Conservation (phyloP, 2,329 filamentous ascomycete genomes). For the Cordyceps farinosa region DNA sequence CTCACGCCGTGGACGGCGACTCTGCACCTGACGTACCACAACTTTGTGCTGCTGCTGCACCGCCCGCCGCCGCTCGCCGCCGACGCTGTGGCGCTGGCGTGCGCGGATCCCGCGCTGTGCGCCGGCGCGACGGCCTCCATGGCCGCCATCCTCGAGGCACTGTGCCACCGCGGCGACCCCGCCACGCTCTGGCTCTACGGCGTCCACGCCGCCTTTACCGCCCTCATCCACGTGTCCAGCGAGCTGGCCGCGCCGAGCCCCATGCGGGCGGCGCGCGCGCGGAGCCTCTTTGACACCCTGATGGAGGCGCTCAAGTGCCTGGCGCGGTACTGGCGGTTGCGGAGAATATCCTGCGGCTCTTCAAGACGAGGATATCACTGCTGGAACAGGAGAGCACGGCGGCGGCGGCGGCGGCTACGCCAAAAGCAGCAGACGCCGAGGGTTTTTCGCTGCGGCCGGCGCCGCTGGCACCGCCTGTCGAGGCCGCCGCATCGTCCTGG, state of each 20-base stretch:
- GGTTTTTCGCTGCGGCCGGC: not conserved
- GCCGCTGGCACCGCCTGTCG: not conserved
- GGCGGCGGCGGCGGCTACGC: not conserved
- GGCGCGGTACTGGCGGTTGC: conserved; percentile 31
- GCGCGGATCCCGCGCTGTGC: conserved; percentile 25
- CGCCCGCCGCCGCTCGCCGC: conserved; percentile 25
- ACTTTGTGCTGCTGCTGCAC: conserved; percentile 34
- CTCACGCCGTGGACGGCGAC: conserved; percentile 29
- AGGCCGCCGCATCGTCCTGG: not conserved
- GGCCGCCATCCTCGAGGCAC: conserved; percentile 29
- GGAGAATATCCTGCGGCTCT: conserved; percentile 29
- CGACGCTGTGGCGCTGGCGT: not conserved
- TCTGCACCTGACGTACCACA: conserved; percentile 35
- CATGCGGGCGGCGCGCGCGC: not conserved
- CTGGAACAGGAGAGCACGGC: not conserved
- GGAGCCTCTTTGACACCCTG: conserved; percentile 24
- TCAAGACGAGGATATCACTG: conserved; percentile 19
- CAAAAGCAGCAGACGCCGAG: not conserved
- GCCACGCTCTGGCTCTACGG: conserved; percentile 28
- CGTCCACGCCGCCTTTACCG: conserved; percentile 31
- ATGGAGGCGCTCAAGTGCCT: conserved; percentile 28
- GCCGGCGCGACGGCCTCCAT: conserved; percentile 28
- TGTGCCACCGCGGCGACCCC: conserved; percentile 24
- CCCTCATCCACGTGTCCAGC: conserved; percentile 22
- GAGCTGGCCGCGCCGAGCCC: not conserved